Base-by-base conservation (phyloP, 805 yeast genomes). In the Diddensiella caesifluorescens region DNA sequence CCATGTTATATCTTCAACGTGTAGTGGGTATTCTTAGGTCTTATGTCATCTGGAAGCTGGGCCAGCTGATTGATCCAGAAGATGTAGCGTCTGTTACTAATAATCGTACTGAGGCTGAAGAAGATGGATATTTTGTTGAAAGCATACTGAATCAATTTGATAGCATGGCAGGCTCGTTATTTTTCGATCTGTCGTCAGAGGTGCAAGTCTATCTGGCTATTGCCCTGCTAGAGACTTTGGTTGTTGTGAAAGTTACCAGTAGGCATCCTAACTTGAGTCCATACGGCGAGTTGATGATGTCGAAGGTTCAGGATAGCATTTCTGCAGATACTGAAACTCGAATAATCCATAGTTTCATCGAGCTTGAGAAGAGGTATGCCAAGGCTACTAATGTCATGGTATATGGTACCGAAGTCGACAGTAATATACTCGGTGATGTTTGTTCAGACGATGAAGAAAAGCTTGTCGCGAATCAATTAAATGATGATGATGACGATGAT, bases 351-450 rank as follows among this genome's bases (percentile, higher is more conserved):
- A n/a, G 13, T 2, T 80, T 71, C 47, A 62, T 78, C 45, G 54
- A 66, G 18, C 67, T 71, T 44, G 87, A 80, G 50, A 64, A 71
- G 4, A 62, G 63, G 18, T 50, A 67, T 9, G 77, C 78, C 0
- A 13, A 26, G 4, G 35, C 21, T 10, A 38, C 35, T 9, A 34
- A 20, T n/a, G 26, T 28, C 19, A 26, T 18, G 20, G 33, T 29
- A 15, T n/a, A 20, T 4, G 39, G 22, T 23, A 30, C 21, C 7
- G 39, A 30, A 9, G 23, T 37, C 6, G 46, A 41, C 28, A 25
- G 22, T 13, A 20, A 33, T 21, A 23, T 33, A 4, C 36, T 27
- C 13, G 48, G 31, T 1, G 35, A 28, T 20, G 31, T 22, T 30
- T 31, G 6, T 13, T 36, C 38, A 20, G 30, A 82, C 50, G 64